phyloP scores from a whole-genome alignment of 1,139 yeast genomes.

The Debaryomyces singareniensis region DNA sequence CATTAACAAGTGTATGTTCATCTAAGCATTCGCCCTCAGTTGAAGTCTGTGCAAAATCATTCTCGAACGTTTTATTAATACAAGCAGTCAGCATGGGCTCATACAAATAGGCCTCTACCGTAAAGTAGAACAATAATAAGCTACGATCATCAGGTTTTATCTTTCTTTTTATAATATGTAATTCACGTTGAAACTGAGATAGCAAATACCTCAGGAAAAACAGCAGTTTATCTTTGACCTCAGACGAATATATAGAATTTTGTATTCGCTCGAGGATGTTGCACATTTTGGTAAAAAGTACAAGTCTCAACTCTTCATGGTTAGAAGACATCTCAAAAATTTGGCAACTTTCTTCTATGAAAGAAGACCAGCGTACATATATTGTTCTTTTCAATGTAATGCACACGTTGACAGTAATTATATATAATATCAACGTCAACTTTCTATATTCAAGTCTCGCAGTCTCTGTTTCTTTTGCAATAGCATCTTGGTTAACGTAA shows the following conservation, averaged over 20 bases:
- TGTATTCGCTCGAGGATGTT: slow-evolving; percentile 61
- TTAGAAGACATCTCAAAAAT: slow-evolving; percentile 34
- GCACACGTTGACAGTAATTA: slow-evolving; percentile 46
- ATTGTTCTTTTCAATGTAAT: slow-evolving; percentile 48
- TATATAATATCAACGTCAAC: slow-evolving; percentile 42
- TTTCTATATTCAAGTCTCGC: slow-evolving; percentile 33
- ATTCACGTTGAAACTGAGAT: slow-evolving; percentile 35
- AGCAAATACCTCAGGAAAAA: slow-evolving; percentile 26
- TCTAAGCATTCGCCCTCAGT: too few species aligned
- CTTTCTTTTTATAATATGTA: slow-evolving; percentile 28
- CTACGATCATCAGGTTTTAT: slow-evolving; percentile 36
- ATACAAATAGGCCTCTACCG: slow-evolving; percentile 71
- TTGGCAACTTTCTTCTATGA: slow-evolving; percentile 57
- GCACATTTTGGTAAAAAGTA: slow-evolving; percentile 55
- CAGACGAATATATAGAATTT: slow-evolving; percentile 38
- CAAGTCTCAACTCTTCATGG: slow-evolving; percentile 33
- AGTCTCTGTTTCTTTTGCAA: slow-evolving; percentile 3
- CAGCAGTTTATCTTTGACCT: slow-evolving; percentile 17
- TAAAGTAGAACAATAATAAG: slow-evolving; percentile 46
- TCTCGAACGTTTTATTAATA: slow-evolving; percentile 13
- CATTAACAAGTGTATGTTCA: slow-evolving; percentile 17
- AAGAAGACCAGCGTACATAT: slow-evolving; percentile 52
- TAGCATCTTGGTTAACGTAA: slow-evolving; percentile 35
- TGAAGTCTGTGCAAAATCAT: slow-evolving; percentile 7
- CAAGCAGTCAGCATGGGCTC: slow-evolving; percentile 46